Evolutionary conservation across 2,329 filamentous ascomycete species (phyloP).

Genomic region (Verticillium dahliae): DNA sequence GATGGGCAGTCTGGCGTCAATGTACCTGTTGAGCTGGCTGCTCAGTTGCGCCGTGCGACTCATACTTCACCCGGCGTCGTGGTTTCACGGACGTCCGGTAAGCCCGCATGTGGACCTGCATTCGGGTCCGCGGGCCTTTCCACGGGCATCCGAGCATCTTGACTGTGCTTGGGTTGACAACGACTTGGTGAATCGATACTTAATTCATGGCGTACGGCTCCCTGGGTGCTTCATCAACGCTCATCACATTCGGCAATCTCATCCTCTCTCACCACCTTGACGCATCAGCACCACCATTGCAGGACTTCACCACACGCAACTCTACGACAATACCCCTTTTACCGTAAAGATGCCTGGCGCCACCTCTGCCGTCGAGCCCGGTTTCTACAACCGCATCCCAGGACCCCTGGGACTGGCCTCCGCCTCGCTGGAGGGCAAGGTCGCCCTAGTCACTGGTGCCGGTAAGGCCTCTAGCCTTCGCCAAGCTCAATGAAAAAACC

Average conservation of each 20-base stretch:
- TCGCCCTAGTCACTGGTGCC: slow-evolving; percentile 73
- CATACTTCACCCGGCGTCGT: neutral
- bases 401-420: slow-evolving; percentile 30
- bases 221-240: neutral
- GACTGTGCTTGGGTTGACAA: neutral
- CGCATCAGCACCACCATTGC: neutral
- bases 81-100: slow-evolving; percentile 2
- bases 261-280: neutral
- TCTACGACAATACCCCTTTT: no score
- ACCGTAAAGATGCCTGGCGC: slow-evolving; percentile 24
- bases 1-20: neutral
- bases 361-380: slow-evolving; percentile 14
- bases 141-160: slow-evolving; percentile 1
- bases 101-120: neutral
- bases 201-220: neutral
- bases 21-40: neutral
- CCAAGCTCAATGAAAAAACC: neutral
- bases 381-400: slow-evolving; percentile 29
- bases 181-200: neutral
- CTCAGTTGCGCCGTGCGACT: neutral
- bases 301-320: no score
- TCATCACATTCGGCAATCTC: neutral
- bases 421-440: slow-evolving; percentile 71
- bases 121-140: neutral
- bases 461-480: slow-evolving; percentile 20